A percentile compares a stretch with the other conserved stretches of the same genome.
phyloP scores from a whole-genome alignment of 805 yeast species.

The Ogataea chonburiensis region DNA sequence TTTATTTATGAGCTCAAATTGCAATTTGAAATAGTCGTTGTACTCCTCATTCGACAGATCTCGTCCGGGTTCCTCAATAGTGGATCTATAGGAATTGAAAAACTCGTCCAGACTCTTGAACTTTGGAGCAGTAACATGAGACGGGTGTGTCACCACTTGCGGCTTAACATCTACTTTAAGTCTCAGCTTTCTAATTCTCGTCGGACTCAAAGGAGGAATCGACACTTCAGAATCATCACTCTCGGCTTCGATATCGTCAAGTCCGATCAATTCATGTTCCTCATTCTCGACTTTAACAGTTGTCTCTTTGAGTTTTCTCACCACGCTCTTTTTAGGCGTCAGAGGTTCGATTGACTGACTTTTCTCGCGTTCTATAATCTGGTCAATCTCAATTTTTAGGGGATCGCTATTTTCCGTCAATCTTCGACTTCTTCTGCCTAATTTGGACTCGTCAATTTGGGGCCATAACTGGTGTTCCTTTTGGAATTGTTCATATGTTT shows the following conservation, averaged over 20 bases:
- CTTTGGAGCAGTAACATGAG: slow-evolving; percentile 49
- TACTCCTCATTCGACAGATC: slow-evolving; percentile 63
- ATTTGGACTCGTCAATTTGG: slow-evolving; percentile 20
- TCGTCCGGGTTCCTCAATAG: slow-evolving; percentile 48
- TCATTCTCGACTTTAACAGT: slow-evolving; percentile 5
- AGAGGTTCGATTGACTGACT: background rate
- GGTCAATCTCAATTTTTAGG: slow-evolving; percentile 24
- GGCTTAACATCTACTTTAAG: slow-evolving; percentile 40
- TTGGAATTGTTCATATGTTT: slow-evolving; percentile 33
- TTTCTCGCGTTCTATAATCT: slow-evolving; percentile 8
- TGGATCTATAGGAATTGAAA: slow-evolving; percentile 53
- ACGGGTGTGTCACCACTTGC: slow-evolving; percentile 59
- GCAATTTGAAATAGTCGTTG: slow-evolving; percentile 53
- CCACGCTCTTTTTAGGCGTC: slow-evolving; percentile 2
- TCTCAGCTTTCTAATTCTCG: slow-evolving; percentile 23
- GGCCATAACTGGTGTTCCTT: slow-evolving; percentile 42
- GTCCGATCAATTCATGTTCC: too few relatives aligned
- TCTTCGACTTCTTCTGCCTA: slow-evolving; percentile 30
- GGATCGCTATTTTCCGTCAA: slow-evolving; percentile 26
- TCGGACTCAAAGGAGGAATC: slow-evolving; percentile 24
- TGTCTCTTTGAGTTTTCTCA: slow-evolving; percentile 1
- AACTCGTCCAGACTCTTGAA: slow-evolving; percentile 42
- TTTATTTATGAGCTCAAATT: slow-evolving; percentile 41
- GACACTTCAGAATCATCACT: slow-evolving; percentile 21
- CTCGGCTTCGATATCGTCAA: slow-evolving; percentile 6